Percentiles rank a stretch among this genome's conserved stretches.
These are phyloP conservation scores for Metarhizium robertsii DNA, from an alignment of 2,329 filamentous ascomycete species.

Conservation along the genomic window DNA sequence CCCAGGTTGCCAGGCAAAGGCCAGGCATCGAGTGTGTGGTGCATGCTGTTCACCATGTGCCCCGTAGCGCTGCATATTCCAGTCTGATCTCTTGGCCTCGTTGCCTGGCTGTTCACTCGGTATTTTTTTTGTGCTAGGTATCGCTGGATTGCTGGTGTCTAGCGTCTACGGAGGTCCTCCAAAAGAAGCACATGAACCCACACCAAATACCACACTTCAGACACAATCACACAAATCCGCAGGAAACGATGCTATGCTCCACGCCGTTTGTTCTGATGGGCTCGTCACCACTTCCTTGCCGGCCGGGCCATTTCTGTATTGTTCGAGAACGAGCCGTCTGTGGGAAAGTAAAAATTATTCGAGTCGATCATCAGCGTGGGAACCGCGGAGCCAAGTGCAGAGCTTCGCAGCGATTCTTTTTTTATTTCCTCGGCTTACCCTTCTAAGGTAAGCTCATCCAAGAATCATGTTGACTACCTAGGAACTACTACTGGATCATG, in stretches of 20 bases:
- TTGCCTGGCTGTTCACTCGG: too few species aligned
- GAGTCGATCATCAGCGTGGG: not conserved
- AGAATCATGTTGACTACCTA: not conserved
- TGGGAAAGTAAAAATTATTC: not conserved
- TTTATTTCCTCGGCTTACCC: not conserved
- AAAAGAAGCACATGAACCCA: not conserved
- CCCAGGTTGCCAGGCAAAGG: not conserved
- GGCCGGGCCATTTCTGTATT: not conserved
- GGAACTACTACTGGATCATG: too few species aligned
- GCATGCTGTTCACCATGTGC: too few species aligned
- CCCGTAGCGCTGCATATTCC: too few species aligned
- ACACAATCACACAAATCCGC: not conserved
- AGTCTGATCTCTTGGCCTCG: too few species aligned
- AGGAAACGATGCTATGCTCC: not conserved
- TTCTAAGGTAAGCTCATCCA: not conserved
- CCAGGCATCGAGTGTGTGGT: not conserved
- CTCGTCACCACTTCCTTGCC: not conserved
- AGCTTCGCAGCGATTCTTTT: not conserved
- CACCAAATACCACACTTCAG: not conserved
- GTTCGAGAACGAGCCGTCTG: constrained; percentile 1
- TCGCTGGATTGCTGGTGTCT: not conserved
- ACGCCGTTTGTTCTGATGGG: not conserved
- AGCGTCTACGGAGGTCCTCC: not conserved
- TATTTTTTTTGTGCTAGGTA: not conserved
- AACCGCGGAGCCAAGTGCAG: not conserved